Base-by-base conservation (phyloP, 169 alveolate species). In the Cyclospora cayetanensis region DNA sequence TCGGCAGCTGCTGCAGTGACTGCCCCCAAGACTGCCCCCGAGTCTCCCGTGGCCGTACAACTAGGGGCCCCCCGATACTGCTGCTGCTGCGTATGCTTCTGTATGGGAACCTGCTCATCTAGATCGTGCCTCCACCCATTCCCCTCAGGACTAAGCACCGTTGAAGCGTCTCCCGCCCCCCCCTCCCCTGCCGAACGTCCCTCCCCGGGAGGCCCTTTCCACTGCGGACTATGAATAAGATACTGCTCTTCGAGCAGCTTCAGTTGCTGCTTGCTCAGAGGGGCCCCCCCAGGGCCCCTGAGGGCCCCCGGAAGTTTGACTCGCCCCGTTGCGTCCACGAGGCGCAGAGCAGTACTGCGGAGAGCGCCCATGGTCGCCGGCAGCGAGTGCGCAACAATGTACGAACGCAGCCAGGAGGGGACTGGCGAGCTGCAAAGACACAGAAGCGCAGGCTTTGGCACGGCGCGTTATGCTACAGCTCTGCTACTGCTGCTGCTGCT, bases 371-470 rank as follows among this genome's bases (percentile, higher is more conserved):
- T 39, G n/a, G 68, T 60, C 9, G 53, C 22, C 7, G 91, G 91
- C 34, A 83, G 43, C 37, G 91, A 31, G 29, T 55, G 55, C 0
- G 91, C 22, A 0, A 66, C 43, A n/a, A 83, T 0, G 27, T 60
- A 83, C 43, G 50, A 41, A 39, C 42, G 18, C 39, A 83, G 65
- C 91, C 91, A 83, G 1, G 91, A 39, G 31, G 91, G 91, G 22
- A 83, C 90, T 4, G 91, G 79, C 25, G 91, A 41, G 79, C 91
- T 63, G 80, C 63, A 34, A n/a, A 50, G 72, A 82, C 11, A 55
- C 70, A 20, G 34, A 20, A 55, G 7, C 70, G n/a, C 70, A 55
- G 7, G n/a, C 70, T 15, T 7, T 29, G 9, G 70, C n/a, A n/a
- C n/a, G n/a, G n/a, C n/a, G n/a, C n/a, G n/a, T n/a, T n/a, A n/a